Conservation (phyloP, 768 basidiomycete species). For the Rubroboletus pulcherrimus region DNA sequence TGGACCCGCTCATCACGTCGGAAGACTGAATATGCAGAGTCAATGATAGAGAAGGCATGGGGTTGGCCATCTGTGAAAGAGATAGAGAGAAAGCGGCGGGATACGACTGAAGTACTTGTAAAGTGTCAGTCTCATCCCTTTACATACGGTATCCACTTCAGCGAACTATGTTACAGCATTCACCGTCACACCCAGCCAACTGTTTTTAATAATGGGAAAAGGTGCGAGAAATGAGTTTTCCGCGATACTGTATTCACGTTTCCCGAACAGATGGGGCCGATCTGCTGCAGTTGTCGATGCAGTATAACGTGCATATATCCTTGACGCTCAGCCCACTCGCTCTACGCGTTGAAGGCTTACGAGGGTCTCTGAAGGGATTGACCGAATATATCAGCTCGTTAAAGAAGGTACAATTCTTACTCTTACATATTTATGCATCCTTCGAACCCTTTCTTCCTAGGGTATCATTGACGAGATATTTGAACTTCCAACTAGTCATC, state of each 20-base stretch:
- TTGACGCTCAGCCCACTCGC: conserved; percentile 53
- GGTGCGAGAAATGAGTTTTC: conserved; percentile 35
- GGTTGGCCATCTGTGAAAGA: conserved; percentile 59
- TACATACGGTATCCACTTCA: background rate
- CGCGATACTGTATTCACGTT: conserved; percentile 8
- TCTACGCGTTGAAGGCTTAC: conserved; percentile 56
- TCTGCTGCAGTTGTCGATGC: conserved; percentile 54
- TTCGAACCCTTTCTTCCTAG: conserved; percentile 7
- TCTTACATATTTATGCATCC: background rate
- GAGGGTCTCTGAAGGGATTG: conserved; percentile 48
- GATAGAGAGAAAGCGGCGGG: conserved; percentile 46
- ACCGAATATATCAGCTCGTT: conserved; percentile 43
- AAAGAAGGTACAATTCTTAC: conserved; percentile 39
- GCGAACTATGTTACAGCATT: conserved; percentile 41
- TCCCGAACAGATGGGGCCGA: conserved; percentile 55
- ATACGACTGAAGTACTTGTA: conserved; percentile 44
- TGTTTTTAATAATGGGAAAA: conserved; percentile 71
- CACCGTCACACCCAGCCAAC: conserved; percentile 51
- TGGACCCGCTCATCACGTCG: conserved; percentile 33
- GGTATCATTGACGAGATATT: conserved; percentile 32
- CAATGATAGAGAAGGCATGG: conserved; percentile 66
- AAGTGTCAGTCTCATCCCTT: conserved; percentile 39
- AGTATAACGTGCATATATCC: conserved; percentile 60
- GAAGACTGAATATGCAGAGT: conserved; percentile 41
- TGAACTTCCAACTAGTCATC: conserved; percentile 42